Base-by-base conservation (phyloP, 345 rosid species). In the Tarenaya hassleriana region DNA sequence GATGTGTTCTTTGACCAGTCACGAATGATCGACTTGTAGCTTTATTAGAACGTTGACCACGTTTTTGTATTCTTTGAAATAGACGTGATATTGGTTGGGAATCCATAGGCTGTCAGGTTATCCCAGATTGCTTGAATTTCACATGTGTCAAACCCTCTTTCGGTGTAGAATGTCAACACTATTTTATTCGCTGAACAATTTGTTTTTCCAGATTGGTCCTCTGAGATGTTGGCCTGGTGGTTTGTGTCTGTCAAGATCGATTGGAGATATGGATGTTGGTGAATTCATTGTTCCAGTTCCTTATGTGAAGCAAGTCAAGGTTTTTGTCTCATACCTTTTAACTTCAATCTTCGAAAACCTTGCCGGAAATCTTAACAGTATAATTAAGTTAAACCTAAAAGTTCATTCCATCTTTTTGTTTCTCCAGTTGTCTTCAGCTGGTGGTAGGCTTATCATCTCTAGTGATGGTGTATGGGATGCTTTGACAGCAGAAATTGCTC, bases 391-490 rank as follows among this genome's bases (percentile, higher is more conserved):
- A 31, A 10, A 19, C 10, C 61, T 60, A 59, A 41, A 41, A 0
- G 10, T 53, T 5, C 41, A 24, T 39, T 16, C 33, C 6, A 15
- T 14, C 6, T 16, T 20, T 54, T 54, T 16, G 49, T 58, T 60
- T 67, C 47, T 83, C 75, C 80, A 94, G 99, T 66, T 94, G 73
- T 86, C 97, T 65, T 69, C 86, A 1, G 80, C 69, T 31, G 99
- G 99, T 61, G 99, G 99, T 54, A 72, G 99, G 64, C 76, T 94
- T 60, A 70, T 94, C 21, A 78, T 94, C 56, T 80, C 95, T 31
- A 94, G 99, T 72, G 99, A 94, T 48, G 99, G 99, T 70, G 99
- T 94, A 47, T 94, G 99, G 99, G 99, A 94, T 78, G 89, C 79
- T 59, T 34, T 94, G 52, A 78, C 72, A 39, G 94, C 91, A 4